These are phyloP conservation scores for Lentinus tigrinus DNA, from an alignment of 768 basidiomycete species.

Conservation along the genomic window DNA sequence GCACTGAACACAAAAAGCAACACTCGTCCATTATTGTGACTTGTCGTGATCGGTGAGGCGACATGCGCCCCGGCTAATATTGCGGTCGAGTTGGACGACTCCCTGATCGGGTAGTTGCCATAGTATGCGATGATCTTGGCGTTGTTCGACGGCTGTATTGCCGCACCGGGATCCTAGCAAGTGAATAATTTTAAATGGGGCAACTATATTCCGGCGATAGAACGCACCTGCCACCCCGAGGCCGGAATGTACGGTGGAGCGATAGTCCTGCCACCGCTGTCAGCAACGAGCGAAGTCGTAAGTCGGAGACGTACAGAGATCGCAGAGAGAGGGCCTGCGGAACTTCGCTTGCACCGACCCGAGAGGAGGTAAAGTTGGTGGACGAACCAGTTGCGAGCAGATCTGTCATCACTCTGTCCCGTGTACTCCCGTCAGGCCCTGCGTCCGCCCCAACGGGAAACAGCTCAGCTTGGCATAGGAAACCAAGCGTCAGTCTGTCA, in stretches of 20 bases:
- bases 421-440: neutral
- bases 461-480: conserved; percentile 76
- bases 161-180: conserved; percentile 33
- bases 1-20: conserved; percentile 67
- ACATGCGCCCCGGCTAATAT: conserved; percentile 60
- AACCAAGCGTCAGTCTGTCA: conserved; percentile 39
- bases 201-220: neutral
- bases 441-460: conserved; percentile 46
- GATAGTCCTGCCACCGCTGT: neutral
- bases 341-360: neutral
- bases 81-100: conserved; percentile 49
- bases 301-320: neutral
- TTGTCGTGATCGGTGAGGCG: conserved; percentile 11
- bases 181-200: neutral
- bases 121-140: conserved; percentile 43
- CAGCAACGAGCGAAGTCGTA: neutral
- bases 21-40: conserved; percentile 47
- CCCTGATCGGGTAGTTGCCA: conserved; percentile 42
- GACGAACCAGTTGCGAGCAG: neutral
- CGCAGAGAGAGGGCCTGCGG: neutral
- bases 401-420: neutral
- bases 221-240: no score
- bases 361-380: neutral
- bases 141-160: conserved; percentile 49
- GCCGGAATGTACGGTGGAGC: no score